These are phyloP conservation scores for Geoglossum cookeanum DNA, from an alignment of 2,329 filamentous ascomycete species.

Conservation along the genomic window DNA sequence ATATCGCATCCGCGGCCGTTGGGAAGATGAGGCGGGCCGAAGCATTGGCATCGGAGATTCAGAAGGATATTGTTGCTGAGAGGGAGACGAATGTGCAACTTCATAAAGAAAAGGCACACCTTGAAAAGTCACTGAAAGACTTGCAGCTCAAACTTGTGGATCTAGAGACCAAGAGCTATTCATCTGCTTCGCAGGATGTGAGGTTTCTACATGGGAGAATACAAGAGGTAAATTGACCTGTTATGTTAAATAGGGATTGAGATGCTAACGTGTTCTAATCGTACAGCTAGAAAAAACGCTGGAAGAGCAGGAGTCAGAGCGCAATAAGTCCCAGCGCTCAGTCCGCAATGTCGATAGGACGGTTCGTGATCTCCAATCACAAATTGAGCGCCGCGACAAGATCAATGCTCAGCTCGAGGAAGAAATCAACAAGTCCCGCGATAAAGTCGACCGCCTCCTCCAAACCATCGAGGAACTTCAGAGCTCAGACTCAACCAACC, in stretches of 20 bases:
- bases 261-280: constrained; percentile 15
- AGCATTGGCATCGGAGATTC: constrained; percentile 67
- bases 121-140: constrained; percentile 85
- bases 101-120: constrained; percentile 70
- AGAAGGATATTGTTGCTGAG: constrained; percentile 78
- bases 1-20: constrained; percentile 75
- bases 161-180: constrained; percentile 92
- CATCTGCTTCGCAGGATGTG: constrained; percentile 82
- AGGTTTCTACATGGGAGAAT: constrained; percentile 87
- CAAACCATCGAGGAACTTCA: constrained; percentile 88
- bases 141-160: constrained; percentile 79
- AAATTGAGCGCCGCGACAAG: constrained; percentile 88
- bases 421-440: constrained; percentile 66
- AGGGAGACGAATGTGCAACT: constrained; percentile 64
- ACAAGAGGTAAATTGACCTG: constrained; percentile 54
- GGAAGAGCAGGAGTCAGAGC: constrained; percentile 62
- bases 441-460: constrained; percentile 80
- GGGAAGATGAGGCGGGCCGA: constrained; percentile 96
- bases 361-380: constrained; percentile 79
- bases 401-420: constrained; percentile 62
- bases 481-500: constrained; percentile 60
- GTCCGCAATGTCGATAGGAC: constrained; percentile 84
- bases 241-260: background rate
- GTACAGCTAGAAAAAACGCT: constrained; percentile 68
- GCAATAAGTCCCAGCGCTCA: constrained; percentile 64